These are phyloP conservation scores for Gossypium thurberi DNA, from an alignment of 345 rosid species.

Conservation along the genomic window DNA sequence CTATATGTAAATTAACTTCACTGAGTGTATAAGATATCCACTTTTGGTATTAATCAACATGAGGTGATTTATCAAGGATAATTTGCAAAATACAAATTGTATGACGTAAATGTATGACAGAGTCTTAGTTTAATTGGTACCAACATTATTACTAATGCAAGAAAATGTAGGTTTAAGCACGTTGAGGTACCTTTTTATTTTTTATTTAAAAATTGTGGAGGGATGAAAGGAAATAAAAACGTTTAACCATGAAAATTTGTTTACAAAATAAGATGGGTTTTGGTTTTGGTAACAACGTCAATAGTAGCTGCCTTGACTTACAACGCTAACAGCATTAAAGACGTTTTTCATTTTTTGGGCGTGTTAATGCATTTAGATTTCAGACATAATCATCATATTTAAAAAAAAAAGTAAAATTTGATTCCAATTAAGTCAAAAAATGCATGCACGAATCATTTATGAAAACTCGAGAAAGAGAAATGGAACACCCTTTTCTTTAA, in stretches of 20 bases:
- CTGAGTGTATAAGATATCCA: too few relatives aligned
- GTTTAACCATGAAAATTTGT: too few relatives aligned
- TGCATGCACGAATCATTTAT: not conserved
- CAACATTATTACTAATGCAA: too few relatives aligned
- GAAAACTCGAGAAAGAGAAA: not conserved
- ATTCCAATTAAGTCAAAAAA: constrained; percentile 2
- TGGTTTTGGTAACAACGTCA: not conserved
- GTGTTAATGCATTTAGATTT: not conserved
- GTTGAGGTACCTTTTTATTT: too few relatives aligned
- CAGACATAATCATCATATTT: constrained; percentile 5
- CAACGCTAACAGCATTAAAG: not conserved
- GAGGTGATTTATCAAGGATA: too few relatives aligned
- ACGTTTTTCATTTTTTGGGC: not conserved
- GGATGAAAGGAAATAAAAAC: too few relatives aligned
- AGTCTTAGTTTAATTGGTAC: too few relatives aligned
- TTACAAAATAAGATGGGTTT: not conserved
- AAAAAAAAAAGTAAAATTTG: not conserved
- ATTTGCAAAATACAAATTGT: too few relatives aligned
- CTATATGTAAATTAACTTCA: too few relatives aligned
- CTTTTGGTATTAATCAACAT: too few relatives aligned
- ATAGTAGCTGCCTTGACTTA: not conserved
- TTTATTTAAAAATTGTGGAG: too few relatives aligned
- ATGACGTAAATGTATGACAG: too few relatives aligned
- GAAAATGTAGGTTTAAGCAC: fast-evolving
- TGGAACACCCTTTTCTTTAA: not conserved